Base-by-base conservation (phyloP, 179 eudicot species). In the Gypsophila paniculata region DNA sequence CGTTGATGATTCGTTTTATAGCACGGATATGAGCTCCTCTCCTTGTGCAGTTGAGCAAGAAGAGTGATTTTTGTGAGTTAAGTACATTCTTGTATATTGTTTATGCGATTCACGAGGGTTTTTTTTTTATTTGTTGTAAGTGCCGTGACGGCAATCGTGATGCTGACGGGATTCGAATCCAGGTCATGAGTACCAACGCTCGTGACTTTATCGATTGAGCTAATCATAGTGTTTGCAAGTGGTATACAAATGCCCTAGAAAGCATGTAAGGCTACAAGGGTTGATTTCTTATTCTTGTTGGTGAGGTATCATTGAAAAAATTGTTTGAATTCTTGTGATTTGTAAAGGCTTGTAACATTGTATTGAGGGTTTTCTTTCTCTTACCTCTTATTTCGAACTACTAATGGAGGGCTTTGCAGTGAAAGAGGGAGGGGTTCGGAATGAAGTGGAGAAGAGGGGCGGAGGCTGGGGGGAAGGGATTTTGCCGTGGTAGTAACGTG, bases 11-110 rank as follows among this genome's bases (percentile, higher is more conserved):
- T 91, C 97, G 46, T 88, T 85, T 71, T 89, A 88, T 65, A 90
- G 99, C 72, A 89, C 95, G 8, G 99, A 94, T 65, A 77, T 87
- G 80, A 91, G 96, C 78, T 91, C 98, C 21, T 86, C 96, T 0
- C 96, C 95, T 25, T 86, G 87, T 65, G 82, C 75, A 19, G 78
- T 77, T 23, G 76, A 79, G 73, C 86, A 84, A 72, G 96, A 82
- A 25, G 71, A 49, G 62, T 34, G 61, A 36, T 23, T 10, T 2
- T 21, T 17, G 21, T 19, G 23, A 17, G 14, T 52, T 2, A 1
- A 53, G 18, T 3, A 19, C 21, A n/a, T n/a, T 17, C 0, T 53
- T 53, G 58, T 53, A 19, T 53, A 23, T 21, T 13, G 26, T 57
- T 46, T 23, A 25, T 58, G 34, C 18, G 6, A 57, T 4, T 57